phyloP scores from a whole-genome alignment of 139 green algal genomes.

The Chlorella sp. region DNA sequence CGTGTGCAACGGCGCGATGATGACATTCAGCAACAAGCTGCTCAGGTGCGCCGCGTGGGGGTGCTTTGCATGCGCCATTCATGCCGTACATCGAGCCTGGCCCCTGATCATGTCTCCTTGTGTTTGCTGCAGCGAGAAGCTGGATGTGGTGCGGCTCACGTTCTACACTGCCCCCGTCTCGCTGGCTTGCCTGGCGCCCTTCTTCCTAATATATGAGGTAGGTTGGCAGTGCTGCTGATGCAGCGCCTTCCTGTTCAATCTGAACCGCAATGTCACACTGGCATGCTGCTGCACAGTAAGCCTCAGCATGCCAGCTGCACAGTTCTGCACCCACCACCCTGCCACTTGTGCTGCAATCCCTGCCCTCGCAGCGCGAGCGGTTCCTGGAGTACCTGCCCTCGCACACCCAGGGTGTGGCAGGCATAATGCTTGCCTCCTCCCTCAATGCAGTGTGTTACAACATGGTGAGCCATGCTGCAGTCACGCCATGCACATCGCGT shows the following conservation, averaged over 20 bases:
- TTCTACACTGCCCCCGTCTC: conserved; percentile 85
- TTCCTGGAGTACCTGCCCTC: not conserved
- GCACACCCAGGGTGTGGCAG: not conserved
- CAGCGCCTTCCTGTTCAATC: no score
- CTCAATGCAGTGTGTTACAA: conserved; percentile 39
- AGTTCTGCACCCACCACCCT: not conserved
- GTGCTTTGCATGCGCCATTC: no score
- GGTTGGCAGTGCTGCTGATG: not conserved
- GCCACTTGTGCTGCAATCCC: not conserved
- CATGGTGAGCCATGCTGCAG: not conserved
- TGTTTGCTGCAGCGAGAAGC: conserved; percentile 41
- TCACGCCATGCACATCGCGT: not conserved
- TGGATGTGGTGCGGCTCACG: conserved; percentile 80
- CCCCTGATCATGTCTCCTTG: conserved; percentile 39
- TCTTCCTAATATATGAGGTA: conserved; percentile 51
- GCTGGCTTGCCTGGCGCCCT: conserved; percentile 57
- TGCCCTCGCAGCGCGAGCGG: not conserved
- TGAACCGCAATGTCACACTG: no score
- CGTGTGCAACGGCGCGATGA: conserved; percentile 60
- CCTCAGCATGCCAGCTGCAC: not conserved
- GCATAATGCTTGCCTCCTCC: conserved; percentile 8
- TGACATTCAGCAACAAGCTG: conserved; percentile 57
- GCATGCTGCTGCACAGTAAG: no score
- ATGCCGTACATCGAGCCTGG: no score
- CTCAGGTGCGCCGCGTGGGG: conserved; percentile 26